These are phyloP conservation scores for Phialophora macrospora DNA, from an alignment of 2,329 filamentous ascomycete genomes.

Conservation along the genomic window DNA sequence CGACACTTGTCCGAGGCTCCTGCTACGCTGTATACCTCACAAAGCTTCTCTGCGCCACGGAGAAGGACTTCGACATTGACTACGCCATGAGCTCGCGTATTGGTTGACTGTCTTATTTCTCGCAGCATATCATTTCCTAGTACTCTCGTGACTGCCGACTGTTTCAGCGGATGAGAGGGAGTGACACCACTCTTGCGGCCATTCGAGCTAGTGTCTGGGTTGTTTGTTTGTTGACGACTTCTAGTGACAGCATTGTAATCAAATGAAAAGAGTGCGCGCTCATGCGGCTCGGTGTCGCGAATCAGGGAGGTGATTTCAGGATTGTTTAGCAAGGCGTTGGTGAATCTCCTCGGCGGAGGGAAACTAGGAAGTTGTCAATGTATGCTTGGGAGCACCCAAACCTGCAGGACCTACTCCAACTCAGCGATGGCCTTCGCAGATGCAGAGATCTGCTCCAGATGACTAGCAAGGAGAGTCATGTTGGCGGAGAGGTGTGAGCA, in stretches of 20 bases:
- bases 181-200: constrained; percentile 47
- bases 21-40: constrained; percentile 80
- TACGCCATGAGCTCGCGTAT: constrained; percentile 64
- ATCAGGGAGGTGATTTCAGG: constrained; percentile 95
- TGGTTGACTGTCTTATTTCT: constrained; percentile 68
- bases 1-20: constrained; percentile 79
- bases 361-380: constrained; percentile 63
- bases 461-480: constrained; percentile 72
- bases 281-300: constrained; percentile 91
- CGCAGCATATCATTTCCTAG: constrained; percentile 86
- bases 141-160: constrained; percentile 81
- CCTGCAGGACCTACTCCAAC: constrained; percentile 63
- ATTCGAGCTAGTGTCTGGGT: constrained; percentile 14
- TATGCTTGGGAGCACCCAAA: constrained; percentile 32
- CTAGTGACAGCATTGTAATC: constrained; percentile 68
- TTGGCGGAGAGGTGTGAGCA: constrained; percentile 34
- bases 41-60: constrained; percentile 85
- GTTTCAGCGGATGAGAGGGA: constrained; percentile 68
- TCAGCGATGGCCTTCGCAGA: constrained; percentile 78
- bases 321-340: constrained; percentile 83
- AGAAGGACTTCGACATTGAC: constrained; percentile 86
- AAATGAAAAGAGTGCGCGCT: constrained; percentile 91
- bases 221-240: constrained; percentile 18
- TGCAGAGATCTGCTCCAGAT: constrained; percentile 76
- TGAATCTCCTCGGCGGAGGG: constrained; percentile 89